phyloP scores from a whole-genome alignment of 495 filamentous ascomycete genomes.

The Daldinia bambusicola region DNA sequence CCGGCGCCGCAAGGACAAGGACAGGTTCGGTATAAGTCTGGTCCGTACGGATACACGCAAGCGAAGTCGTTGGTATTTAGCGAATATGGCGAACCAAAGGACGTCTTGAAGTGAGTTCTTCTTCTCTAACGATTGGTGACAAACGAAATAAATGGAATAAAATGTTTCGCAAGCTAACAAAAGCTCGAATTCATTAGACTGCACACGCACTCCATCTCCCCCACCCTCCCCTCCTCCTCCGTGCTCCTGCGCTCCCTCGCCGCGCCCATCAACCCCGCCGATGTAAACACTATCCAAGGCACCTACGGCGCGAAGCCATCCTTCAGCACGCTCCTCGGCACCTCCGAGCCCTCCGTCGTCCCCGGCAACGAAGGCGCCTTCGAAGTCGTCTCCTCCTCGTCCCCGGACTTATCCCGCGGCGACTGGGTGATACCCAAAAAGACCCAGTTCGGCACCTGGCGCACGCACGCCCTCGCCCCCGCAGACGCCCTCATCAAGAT shows the following conservation, averaged over 20 bases:
- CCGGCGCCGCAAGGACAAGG: slow-evolving; percentile 19
- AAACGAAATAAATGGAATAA: not conserved
- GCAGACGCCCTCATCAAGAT: slow-evolving; percentile 72
- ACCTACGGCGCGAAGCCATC: slow-evolving; percentile 88
- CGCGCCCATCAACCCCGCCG: slow-evolving; percentile 93
- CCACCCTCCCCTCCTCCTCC: slow-evolving; percentile 77
- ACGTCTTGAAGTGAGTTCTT: slow-evolving; percentile 74
- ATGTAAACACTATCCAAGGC: slow-evolving; percentile 94
- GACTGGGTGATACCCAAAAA: slow-evolving; percentile 92
- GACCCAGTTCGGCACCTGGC: slow-evolving; percentile 88
- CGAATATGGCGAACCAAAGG: slow-evolving; percentile 83
- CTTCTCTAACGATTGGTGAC: not conserved
- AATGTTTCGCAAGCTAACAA: slow-evolving; percentile 3
- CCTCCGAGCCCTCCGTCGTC: slow-evolving; percentile 67
- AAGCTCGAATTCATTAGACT: slow-evolving; percentile 58
- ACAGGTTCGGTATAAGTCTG: slow-evolving; percentile 53
- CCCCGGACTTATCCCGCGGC: slow-evolving; percentile 63
- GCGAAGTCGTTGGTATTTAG: slow-evolving; percentile 89
- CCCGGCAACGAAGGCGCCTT: slow-evolving; percentile 92
- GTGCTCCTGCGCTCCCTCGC: slow-evolving; percentile 75
- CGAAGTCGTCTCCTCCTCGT: slow-evolving; percentile 77
- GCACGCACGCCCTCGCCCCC: slow-evolving; percentile 79
- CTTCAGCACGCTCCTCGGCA: slow-evolving; percentile 79
- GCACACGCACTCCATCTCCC: slow-evolving; percentile 84
- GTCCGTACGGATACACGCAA: slow-evolving; percentile 94